phyloP scores from a whole-genome alignment of 2,329 filamentous ascomycete genomes.

The Anisogramma anomala region DNA sequence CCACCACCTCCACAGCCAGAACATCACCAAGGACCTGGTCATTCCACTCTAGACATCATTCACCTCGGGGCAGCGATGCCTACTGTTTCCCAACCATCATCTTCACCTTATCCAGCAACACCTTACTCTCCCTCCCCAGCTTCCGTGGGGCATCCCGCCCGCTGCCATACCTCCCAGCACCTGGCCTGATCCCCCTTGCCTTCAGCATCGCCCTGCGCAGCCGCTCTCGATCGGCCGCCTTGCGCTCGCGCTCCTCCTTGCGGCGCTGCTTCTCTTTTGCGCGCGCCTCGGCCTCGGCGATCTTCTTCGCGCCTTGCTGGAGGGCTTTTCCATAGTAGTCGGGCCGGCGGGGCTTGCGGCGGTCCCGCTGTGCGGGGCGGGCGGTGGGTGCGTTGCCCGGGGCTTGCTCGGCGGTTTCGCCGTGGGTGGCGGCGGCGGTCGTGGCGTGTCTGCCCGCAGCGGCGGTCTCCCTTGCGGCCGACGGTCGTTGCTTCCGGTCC shows the following conservation, averaged over 20 bases:
- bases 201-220: slow-evolving; percentile 60
- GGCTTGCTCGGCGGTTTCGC: too few relatives aligned
- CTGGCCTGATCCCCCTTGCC: slow-evolving; percentile 51
- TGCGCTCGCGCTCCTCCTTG: slow-evolving; percentile 53
- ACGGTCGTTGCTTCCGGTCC: too few relatives aligned
- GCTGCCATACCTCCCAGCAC: neutral
- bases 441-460: too few relatives aligned
- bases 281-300: slow-evolving; percentile 31
- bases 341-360: slow-evolving; percentile 25
- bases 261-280: slow-evolving; percentile 31
- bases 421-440: slow-evolving; percentile 3
- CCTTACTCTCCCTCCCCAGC: slow-evolving; percentile 67
- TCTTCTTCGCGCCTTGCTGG: slow-evolving; percentile 32
- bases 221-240: slow-evolving; percentile 51
- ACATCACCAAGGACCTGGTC: too few relatives aligned
- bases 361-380: neutral
- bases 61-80: neutral
- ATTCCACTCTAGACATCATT: too few relatives aligned
- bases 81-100: slow-evolving; percentile 45
- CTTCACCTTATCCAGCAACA: slow-evolving; percentile 68
- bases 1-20: neutral
- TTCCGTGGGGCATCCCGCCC: slow-evolving; percentile 61
- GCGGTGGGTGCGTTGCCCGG: too few relatives aligned
- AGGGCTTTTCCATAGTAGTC: slow-evolving; percentile 57
- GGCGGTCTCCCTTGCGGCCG: too few relatives aligned